Evolutionary conservation across 768 basidiomycete species (phyloP), one percentile per base, ranked within the genome.

Genomic region (Mycena haematopus): DNA sequence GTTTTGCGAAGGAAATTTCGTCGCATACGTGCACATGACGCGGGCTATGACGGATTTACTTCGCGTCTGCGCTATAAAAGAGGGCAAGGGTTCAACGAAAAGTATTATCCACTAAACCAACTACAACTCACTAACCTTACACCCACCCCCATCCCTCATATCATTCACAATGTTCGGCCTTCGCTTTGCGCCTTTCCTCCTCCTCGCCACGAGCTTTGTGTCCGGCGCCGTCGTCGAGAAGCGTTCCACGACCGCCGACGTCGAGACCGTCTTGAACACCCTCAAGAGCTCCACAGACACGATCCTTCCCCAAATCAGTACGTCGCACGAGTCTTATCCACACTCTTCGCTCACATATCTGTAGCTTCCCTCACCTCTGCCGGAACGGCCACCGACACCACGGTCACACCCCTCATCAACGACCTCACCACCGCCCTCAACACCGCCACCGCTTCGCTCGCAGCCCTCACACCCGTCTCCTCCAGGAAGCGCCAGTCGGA

Each of bases 241-340:
- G 54, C 57, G 57, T 40, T 24, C 46, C 13, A 58, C 71, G 35
- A 70, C 66, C 22, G 63, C 68, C 31, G 68, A 67, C 51, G 61
- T 74, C 49, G 31, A 54, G 22, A 52, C 62, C 36, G 67, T 69
- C 29, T 50, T 74, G 52, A 59, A 44, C 52, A 64, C 52, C 0
- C 67, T 73, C 52, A 65, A 71, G 61, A 52, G 59, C 55, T 33
- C 69, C 35, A 65, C 65, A 21, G 63, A 62, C 56, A 9, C 60
- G 11, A 68, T 69, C 50, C 68, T 72, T 35, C 63, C 65, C 17
- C 62, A 70, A 45, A 72, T 73, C 53, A 40, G 72, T 72, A 44
- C 40, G 40, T 17, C 42, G 68, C 14, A 5, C 36, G 4, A 24
- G 33, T 49, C n/a, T 15, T 3, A 25, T n/a, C 49, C 27, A 36